phyloP scores from a whole-genome alignment of 768 basidiomycete genomes.

The Suillus placidus region DNA sequence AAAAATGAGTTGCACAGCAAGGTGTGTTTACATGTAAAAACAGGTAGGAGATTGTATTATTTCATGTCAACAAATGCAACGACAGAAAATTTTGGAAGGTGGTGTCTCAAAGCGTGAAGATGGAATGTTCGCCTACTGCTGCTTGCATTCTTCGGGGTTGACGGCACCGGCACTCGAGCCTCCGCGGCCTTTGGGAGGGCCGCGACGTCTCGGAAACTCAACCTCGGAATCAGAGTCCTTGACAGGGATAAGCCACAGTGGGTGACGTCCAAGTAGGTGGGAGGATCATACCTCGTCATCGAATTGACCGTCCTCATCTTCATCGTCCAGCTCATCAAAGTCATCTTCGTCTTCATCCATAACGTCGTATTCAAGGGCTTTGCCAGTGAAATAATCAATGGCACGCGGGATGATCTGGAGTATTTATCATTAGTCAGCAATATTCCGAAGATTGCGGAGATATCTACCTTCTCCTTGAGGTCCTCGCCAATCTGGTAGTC shows the following conservation, averaged over 20 bases:
- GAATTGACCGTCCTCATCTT: constrained; percentile 53
- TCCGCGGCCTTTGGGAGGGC: constrained; percentile 58
- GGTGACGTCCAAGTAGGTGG: constrained; percentile 15
- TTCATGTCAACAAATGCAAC: constrained; percentile 10
- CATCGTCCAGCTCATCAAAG: constrained; percentile 59
- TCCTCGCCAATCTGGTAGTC: constrained; percentile 99
- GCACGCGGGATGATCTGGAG: constrained; percentile 89
- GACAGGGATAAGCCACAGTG: constrained; percentile 20
- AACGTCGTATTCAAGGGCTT: constrained; percentile 84
- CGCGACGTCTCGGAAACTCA: constrained; percentile 63
- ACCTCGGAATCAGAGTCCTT: constrained; percentile 73
- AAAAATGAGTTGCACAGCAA: constrained; percentile 7
- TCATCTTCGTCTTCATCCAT: constrained; percentile 58
- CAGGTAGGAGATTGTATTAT: constrained; percentile 3
- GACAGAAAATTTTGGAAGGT: constrained; percentile 3
- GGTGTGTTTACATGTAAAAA: constrained; percentile 5
- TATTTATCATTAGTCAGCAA: constrained; percentile 10
- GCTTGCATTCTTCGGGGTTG: constrained; percentile 87
- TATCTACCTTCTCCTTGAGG: constrained; percentile 88
- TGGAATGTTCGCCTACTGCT: constrained; percentile 58
- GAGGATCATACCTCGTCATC: constrained; percentile 57
- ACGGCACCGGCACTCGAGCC: constrained; percentile 42
- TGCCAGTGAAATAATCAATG: constrained; percentile 97
- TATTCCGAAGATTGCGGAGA: neutral
- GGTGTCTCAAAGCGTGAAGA: neutral